Base-by-base conservation (phyloP, 257 asterid species). In the Ehretia macrophylla region DNA sequence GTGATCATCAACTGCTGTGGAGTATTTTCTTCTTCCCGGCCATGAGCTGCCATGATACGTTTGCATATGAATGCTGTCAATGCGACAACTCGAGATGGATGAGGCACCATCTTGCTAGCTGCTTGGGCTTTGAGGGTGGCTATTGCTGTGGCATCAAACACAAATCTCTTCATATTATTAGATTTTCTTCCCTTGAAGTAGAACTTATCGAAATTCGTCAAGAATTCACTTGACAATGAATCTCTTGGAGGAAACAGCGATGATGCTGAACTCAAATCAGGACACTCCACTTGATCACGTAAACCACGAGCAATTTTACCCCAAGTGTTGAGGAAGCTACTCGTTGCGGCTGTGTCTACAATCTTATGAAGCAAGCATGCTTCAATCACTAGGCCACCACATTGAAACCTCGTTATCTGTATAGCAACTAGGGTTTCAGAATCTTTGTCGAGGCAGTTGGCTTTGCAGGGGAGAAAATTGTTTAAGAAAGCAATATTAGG, bases 401-500 rank as follows among this genome's bases (percentile, higher is more conserved):
- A 71, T 55, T 47, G 45, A 18, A 65, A 71, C 11, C 0, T 11
- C 11, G 68, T 65, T 10, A 52, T 38, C 50, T 65, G 63, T 1
- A 65, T 14, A 37, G 64, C 60, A 6, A 57, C 65, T 21, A 37
- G 64, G n/a, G 72, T 67, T 0, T 58, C 58, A 45, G 21, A 17
- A 47, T 38, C 56, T 20, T 60, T 51, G 19, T 60, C 76, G 0
- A 65, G 53, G 46, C 68, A 42, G 14, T 71, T 55, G 0, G 44
- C 76, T 14, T 59, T 65, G 68, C 72, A 71, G 4, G 76, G 68
- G 18, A 71, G 61, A 44, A 71, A 60, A 14, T 48, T 57, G 65
- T 60, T 71, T 4, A 71, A 17, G 19, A 48, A 52, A n/a, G 39
- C 45, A 21, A 71, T 55, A 19, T 71, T 62, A 49, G 76, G 72